phyloP scores from a whole-genome alignment of 352 stramenopile species.

The Aphanomyces euteiches region DNA sequence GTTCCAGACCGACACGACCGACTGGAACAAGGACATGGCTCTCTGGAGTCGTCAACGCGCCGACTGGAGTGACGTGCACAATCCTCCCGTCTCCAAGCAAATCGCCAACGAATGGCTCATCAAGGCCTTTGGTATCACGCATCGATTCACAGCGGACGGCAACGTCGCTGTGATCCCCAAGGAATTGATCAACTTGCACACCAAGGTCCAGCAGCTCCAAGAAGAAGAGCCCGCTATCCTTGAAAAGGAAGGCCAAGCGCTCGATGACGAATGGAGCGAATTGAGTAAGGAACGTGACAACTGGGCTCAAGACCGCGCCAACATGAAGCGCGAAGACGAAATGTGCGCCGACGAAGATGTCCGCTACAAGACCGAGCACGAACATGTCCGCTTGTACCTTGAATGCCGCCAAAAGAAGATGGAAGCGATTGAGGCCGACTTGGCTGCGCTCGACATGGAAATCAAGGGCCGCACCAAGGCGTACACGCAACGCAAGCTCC shows the following conservation, averaged over 20 bases:
- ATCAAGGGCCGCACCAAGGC: constrained; percentile 63
- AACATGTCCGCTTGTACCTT: constrained; percentile 66
- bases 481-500: constrained; percentile 67
- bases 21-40: constrained; percentile 88
- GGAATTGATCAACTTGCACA: constrained; percentile 69
- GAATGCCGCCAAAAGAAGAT: constrained; percentile 83
- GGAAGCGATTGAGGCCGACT: constrained; percentile 70
- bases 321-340: constrained; percentile 87
- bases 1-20: constrained; percentile 81
- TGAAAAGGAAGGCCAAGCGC: constrained; percentile 73
- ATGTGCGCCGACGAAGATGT: constrained; percentile 82
- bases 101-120: constrained; percentile 87
- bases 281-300: constrained; percentile 84
- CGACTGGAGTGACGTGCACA: constrained; percentile 83
- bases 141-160: constrained; percentile 40
- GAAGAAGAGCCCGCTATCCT: constrained; percentile 73
- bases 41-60: constrained; percentile 83
- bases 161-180: constrained; percentile 47
- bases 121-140: constrained; percentile 81
- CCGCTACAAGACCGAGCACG: constrained; percentile 82
- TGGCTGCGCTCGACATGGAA: constrained; percentile 74
- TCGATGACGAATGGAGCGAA: constrained; percentile 88
- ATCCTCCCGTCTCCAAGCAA: constrained; percentile 81
- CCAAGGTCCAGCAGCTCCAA: constrained; percentile 77
- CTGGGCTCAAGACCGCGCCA: constrained; percentile 80